phyloP scores from a whole-genome alignment of 2,329 filamentous ascomycete genomes.

The Aspergillus luchuensis region DNA sequence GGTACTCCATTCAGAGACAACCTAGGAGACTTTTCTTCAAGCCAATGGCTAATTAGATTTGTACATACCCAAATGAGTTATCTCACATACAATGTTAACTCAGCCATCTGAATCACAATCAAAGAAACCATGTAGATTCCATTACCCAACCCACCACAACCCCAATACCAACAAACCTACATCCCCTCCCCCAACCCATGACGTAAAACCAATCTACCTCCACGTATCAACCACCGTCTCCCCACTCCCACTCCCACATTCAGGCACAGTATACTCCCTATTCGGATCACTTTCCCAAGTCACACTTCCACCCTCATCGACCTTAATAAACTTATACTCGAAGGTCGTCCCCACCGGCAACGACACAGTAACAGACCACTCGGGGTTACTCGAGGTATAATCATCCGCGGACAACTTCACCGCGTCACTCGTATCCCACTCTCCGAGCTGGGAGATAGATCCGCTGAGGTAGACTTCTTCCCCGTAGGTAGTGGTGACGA shows the following conservation, averaged over 20 bases:
- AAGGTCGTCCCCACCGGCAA: conserved; percentile 60
- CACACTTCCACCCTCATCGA: conserved; percentile 50
- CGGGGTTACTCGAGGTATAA: conserved; percentile 61
- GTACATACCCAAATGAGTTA: not conserved
- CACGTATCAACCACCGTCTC: conserved; percentile 43
- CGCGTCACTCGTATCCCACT: conserved; percentile 60
- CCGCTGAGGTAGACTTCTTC: conserved; percentile 69
- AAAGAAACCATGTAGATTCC: too few species aligned
- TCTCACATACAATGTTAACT: not conserved
- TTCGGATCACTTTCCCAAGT: conserved; percentile 65
- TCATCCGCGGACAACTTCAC: conserved; percentile 59
- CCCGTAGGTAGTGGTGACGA: conserved; percentile 60
- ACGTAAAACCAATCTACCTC: conserved; percentile 26
- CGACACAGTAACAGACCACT: conserved; percentile 62
- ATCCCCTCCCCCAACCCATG: not conserved
- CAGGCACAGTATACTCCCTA: conserved; percentile 43
- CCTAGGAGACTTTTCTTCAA: not conserved
- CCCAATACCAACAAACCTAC: not conserved
- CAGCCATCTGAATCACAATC: too few species aligned
- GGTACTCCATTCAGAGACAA: not conserved
- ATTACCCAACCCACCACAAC: too few species aligned
- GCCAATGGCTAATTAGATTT: not conserved
- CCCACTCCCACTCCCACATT: conserved; percentile 37
- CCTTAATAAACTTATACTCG: conserved; percentile 70
- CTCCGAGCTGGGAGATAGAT: conserved; percentile 60